Evolutionary conservation across 768 basidiomycete species (phyloP).

Genomic region (Sistotremastrum suecicum): DNA sequence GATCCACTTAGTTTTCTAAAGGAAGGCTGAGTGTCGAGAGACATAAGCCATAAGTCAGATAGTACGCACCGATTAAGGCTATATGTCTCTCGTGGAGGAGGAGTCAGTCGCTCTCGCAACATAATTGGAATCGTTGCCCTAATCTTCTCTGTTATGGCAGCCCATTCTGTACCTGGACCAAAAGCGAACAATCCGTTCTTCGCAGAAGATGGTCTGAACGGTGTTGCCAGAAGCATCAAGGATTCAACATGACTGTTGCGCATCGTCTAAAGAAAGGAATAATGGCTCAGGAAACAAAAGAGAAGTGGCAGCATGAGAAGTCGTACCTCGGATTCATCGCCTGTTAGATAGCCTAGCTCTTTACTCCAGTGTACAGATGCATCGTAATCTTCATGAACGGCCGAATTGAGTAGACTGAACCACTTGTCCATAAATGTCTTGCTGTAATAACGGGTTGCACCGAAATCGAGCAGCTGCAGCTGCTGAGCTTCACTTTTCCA

Average conservation of each 20-base stretch:
- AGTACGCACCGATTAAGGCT: conserved; percentile 66
- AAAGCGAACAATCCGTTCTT: conserved; percentile 61
- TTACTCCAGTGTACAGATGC: conserved; percentile 60
- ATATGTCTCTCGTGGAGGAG: conserved; percentile 90
- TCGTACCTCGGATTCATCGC: conserved; percentile 66
- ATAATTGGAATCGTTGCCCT: conserved; percentile 77
- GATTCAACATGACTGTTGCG: conserved; percentile 74
- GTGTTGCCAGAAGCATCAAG: conserved; percentile 71
- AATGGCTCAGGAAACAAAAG: neutral
- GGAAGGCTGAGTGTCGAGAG: neutral
- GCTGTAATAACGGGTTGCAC: conserved; percentile 80
- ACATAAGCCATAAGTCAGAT: neutral
- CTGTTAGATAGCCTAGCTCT: conserved; percentile 83
- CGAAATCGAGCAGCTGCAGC: conserved; percentile 90
- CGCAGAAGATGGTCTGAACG: conserved; percentile 51
- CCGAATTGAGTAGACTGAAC: conserved; percentile 72
- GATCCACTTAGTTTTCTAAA: conserved; percentile 69
- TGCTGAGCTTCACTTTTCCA: conserved; percentile 49
- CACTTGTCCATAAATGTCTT: conserved; percentile 81
- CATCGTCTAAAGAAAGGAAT: conserved; percentile 48
- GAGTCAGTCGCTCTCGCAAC: conserved; percentile 77
- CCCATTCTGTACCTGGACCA: conserved; percentile 48
- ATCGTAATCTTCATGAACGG: conserved; percentile 49
- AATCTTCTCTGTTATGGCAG: conserved; percentile 62
- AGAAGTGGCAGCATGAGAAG: neutral